A percentile compares a stretch with the other conserved stretches of the same genome.
phyloP scores from a whole-genome alignment of 306 rosid species.

The Ceratonia siliqua region DNA sequence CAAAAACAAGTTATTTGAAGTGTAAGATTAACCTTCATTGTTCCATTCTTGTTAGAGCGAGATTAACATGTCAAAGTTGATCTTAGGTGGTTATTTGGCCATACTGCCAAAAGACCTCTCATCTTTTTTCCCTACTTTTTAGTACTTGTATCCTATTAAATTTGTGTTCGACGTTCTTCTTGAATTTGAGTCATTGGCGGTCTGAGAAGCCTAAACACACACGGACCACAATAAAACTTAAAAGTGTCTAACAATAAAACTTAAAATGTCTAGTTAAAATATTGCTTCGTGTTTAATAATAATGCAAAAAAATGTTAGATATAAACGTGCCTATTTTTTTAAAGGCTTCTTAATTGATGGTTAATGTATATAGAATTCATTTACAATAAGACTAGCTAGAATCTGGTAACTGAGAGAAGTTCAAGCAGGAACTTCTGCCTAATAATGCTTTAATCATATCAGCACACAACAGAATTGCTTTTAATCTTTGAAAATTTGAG shows the following conservation, averaged over 20 bases:
- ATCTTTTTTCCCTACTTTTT: not conserved
- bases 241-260: too few species aligned
- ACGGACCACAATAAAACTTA: too few species aligned
- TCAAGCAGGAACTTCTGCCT: too few species aligned
- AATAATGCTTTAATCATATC: too few species aligned
- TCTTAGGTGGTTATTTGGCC: conserved; percentile 7
- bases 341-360: too few species aligned
- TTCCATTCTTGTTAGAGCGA: conserved; percentile 26
- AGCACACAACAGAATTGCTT: too few species aligned
- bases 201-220: too few species aligned
- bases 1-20: conserved; percentile 55
- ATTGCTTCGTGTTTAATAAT: too few species aligned
- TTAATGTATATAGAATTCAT: not conserved
- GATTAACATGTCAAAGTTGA: conserved; percentile 21
- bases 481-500: too few species aligned
- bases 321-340: too few species aligned
- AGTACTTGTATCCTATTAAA: not conserved
- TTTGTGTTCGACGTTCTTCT: conserved; percentile 2
- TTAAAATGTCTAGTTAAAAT: too few species aligned
- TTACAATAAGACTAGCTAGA: not conserved
- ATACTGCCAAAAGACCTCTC: not conserved
- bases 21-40: conserved; percentile 34
- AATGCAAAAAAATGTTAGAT: too few species aligned
- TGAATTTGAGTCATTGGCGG: not conserved
- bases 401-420: not conserved